Percentiles rank a stretch among this genome's conserved stretches.
Evolutionary conservation across 257 asterid genomes (phyloP).

Genomic region (Jacaranda mimosifolia): DNA sequence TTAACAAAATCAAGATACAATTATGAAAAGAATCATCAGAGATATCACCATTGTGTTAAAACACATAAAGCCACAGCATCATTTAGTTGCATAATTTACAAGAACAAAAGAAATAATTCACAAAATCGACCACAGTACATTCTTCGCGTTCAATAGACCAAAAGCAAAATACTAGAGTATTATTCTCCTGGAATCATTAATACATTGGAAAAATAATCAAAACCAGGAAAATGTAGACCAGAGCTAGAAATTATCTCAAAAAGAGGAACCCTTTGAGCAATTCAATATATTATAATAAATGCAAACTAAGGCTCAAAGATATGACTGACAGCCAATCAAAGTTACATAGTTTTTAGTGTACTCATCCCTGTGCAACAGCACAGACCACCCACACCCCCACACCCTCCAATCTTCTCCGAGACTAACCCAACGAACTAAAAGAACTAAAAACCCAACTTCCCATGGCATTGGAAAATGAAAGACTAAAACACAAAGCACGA

Average conservation of each 20-base stretch:
- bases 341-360: neutral
- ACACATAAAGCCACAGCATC: no score
- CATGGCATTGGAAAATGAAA: neutral
- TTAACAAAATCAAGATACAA: conserved; percentile 7
- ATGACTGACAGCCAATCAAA: neutral
- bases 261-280: neutral
- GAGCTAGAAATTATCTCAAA: neutral
- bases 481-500: neutral
- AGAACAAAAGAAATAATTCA: neutral
- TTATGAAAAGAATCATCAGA: conserved; percentile 9
- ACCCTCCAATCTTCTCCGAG: neutral
- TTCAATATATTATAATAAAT: neutral
- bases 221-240: neutral
- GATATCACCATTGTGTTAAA: neutral
- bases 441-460: neutral
- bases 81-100: neutral
- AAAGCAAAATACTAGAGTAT: neutral
- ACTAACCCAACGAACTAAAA: neutral
- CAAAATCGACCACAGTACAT: neutral
- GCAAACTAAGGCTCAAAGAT: neutral
- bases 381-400: neutral
- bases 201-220: neutral
- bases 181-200: neutral
- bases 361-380: conserved; percentile 4
- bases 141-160: neutral